Base-by-base conservation (phyloP, 768 basidiomycete species). In the Lactifluus subvellereus region DNA sequence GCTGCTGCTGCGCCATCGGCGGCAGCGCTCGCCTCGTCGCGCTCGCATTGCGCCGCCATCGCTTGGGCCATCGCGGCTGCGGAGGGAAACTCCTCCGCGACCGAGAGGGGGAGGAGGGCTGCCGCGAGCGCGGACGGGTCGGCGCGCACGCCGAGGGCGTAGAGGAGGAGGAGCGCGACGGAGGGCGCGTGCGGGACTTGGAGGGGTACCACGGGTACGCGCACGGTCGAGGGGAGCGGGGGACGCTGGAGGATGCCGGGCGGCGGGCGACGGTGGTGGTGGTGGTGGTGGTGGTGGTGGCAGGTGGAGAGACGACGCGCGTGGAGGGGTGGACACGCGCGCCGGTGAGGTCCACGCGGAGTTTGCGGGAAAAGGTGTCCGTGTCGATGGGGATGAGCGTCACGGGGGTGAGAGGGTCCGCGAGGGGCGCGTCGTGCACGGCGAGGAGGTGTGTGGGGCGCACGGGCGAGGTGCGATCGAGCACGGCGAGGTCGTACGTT, bases 21-120 rank as follows among this genome's bases (percentile, higher is more conserved):
- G 4, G 16, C 7, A 22, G 4, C 22, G 30, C 27, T 22, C 14
- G 68, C 69, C 42, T 77, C 75, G 57, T 54, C 66, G 27, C 37
- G 73, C 27, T 54, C 50, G 48, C 65, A 64, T 11, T 32, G 45
- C 20, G 22, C 38, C 4, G 62, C 65, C 60, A 66, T 55, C 18
- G 60, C 55, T 33, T 68, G 58, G 4, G 61, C 61, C 61, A 62
- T 64, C 76, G 71, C 74, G 73, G 62, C 66, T 11, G 58, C 62
- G 3, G 59, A 60, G 11, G 66, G 62, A 42, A 67, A 65, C 56
- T 60, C 62, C 54, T 53, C 62, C n/a, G 57, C 63, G 40, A 60
- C 66, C 22, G 59, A 59, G 33, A 61, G 37, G 8, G 66, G 62
- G 20, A 61, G 59, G 32, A 67, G 66, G 1, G 37, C 38, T 6